Base-by-base conservation (phyloP, 2,329 filamentous ascomycete genomes). In the Fusarium citri region DNA sequence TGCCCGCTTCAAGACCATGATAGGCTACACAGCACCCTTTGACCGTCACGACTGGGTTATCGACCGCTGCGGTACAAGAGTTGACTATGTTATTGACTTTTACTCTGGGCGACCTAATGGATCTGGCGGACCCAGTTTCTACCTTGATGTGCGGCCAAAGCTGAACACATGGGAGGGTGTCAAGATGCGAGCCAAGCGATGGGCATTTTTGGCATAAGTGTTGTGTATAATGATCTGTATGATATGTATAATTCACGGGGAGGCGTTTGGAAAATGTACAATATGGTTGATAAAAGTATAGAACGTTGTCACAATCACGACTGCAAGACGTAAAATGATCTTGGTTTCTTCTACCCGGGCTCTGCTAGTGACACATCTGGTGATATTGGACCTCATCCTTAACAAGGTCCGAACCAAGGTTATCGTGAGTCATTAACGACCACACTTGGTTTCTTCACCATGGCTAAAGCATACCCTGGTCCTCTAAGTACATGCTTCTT, bases 21-120 rank as follows among this genome's bases (percentile, higher is more conserved):
- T 97, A 56, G 96, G 96, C n/a, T 98, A 97, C 80, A 91, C 92
- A 64, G 86, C 91, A 55, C 96, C 96, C 3, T 99, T 99, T 80
- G 96, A 99, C 81, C 86, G 96, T 28, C 96, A 99, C 79, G 96
- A 99, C 80, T 99, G 96, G 96, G 90, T 98, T 25, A 91, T 99
- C 37, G 94, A 99, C 81, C 87, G 96, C 54, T 98, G 96, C 78
- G 95, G 92, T 30, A 91, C 85, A 22, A 89, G 88, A 76, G 83
- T 99, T 50, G 96, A 98, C 75, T 99, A 99, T 78, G 92, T 99
- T 41, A 99, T 99, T 79, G 96, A 99, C 81, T 99, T 99, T 76
- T 99, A 99, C 78, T 90, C 94, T 8, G 96, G 96, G 0, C 83
- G 86, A 8, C 80, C 82, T 5, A 78, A 78, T 22, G 77, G 76